Conservation (phyloP, 192 early-diverging fungal species). For the Backusella luteola region DNA sequence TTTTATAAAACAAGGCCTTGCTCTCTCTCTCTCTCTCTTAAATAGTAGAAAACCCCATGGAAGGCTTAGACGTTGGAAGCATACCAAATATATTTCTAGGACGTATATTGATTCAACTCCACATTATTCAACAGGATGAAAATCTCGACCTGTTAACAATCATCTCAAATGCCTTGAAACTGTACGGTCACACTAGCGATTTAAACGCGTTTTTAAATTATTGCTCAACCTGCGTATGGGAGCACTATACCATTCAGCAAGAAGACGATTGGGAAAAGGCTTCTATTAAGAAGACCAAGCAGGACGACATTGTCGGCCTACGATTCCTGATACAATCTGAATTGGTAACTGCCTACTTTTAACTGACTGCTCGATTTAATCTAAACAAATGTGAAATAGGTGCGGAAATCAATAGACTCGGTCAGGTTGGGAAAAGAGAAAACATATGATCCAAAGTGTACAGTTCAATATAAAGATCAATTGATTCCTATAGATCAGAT, state of each 20-base stretch:
- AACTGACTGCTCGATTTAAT: too few relatives aligned
- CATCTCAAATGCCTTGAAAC: not conserved
- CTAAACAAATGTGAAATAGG: not conserved
- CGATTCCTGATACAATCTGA: slow-evolving; percentile 8
- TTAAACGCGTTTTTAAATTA: slow-evolving; percentile 14
- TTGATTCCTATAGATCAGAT: slow-evolving; percentile 2
- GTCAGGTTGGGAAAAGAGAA: not conserved
- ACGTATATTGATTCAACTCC: slow-evolving; percentile 6
- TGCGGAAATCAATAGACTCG: not conserved
- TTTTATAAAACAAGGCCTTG: not conserved
- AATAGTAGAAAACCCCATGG: not conserved
- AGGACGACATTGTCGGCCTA: not conserved
- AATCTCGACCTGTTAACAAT: not conserved
- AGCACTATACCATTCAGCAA: not conserved
- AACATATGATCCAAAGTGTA: not conserved
- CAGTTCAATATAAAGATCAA: not conserved
- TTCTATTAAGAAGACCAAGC: not conserved
- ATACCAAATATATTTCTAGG: not conserved
- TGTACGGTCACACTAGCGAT: not conserved
- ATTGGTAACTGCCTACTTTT: not conserved
- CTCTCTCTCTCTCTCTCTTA: too few relatives aligned
- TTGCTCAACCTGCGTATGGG: not conserved
- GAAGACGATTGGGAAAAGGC: slow-evolving; percentile 3
- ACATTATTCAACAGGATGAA: not conserved
- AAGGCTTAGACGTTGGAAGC: not conserved